A percentile compares a stretch with the other conserved stretches of the same genome.
Evolutionary conservation across 106 monocot genomes (phyloP).

Genomic region (Ottelia alismoides): DNA sequence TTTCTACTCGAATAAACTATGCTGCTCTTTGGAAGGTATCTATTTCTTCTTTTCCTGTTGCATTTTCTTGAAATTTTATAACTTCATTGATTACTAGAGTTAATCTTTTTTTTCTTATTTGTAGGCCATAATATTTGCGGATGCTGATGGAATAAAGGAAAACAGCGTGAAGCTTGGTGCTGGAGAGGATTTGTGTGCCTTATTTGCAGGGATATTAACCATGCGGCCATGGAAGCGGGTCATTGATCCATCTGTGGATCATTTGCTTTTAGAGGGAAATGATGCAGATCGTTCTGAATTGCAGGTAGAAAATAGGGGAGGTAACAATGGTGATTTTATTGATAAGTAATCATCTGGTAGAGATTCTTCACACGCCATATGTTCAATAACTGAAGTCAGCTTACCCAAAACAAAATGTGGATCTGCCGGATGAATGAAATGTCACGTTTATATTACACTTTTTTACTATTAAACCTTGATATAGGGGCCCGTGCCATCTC

Average conservation of each 20-base stretch:
- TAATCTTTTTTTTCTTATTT: conserved; percentile 3
- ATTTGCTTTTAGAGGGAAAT: conserved; percentile 58
- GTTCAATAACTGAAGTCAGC: too few species aligned
- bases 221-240: conserved; percentile 91
- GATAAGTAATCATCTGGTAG: too few species aligned
- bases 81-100: background rate
- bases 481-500: too few species aligned
- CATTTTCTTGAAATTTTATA: background rate
- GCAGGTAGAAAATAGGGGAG: too few species aligned
- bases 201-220: conserved; percentile 92
- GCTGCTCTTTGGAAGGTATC: conserved; percentile 99
- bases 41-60: too few species aligned
- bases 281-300: conserved; percentile 63
- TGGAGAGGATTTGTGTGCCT: conserved; percentile 79
- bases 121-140: conserved; percentile 85
- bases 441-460: too few species aligned
- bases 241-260: conserved; percentile 82
- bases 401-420: too few species aligned
- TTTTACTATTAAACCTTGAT: too few species aligned
- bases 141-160: conserved; percentile 73
- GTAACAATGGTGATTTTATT: too few species aligned
- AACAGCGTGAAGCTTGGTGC: conserved; percentile 89
- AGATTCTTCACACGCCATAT: too few species aligned
- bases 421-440: too few species aligned
- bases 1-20: conserved; percentile 65